Base-by-base conservation (phyloP, 108 stramenopile species). In the Conticribra guillardii region DNA sequence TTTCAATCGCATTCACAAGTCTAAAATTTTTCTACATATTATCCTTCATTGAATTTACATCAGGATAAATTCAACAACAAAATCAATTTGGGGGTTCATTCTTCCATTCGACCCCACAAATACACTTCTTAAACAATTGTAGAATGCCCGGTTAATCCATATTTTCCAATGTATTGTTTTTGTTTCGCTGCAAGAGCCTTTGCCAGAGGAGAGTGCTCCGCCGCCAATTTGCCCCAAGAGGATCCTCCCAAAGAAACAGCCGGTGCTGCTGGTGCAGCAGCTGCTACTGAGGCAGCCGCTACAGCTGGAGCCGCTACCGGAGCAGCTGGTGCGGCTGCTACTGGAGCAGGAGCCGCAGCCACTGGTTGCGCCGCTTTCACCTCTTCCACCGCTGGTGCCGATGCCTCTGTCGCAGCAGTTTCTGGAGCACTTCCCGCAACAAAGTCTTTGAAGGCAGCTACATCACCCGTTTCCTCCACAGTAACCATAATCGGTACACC, bases 401-500 rank as follows among this genome's bases (percentile, higher is more conserved):
- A 31, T n/a, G 73, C 60, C 46, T 74, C 47, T 2, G 71, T 48
- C 21, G 73, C 74, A 15, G 67, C 19, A 1, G 80, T 33, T 29
- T 31, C 62, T 47, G 59, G 60, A 37, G 76, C 81, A 22, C 51
- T 68, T 8, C 83, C 78, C 27, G 73, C 67, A 14, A 62, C 84
- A 69, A 92, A 98, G 73, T 96, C 82, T 50, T 64, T 71, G 71
- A 99, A 99, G 34, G 99, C 96, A 7, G 82, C 83, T 9, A 96
- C 88, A 73, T 96, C 89, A 0, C 56, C 84, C 33, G 50, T 84
- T 44, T 95, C 91, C 47, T 99, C 99, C 8, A 98, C 96, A 1
- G 92, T 94, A 27, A 99, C 87, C 82, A 95, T 93, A 58, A 98
- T 96, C 1, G 97, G 93, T 21, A 77, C 75, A 33, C 97, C 97